phyloP scores from a whole-genome alignment of 495 filamentous ascomycete species.

The Daldinia loculata region DNA sequence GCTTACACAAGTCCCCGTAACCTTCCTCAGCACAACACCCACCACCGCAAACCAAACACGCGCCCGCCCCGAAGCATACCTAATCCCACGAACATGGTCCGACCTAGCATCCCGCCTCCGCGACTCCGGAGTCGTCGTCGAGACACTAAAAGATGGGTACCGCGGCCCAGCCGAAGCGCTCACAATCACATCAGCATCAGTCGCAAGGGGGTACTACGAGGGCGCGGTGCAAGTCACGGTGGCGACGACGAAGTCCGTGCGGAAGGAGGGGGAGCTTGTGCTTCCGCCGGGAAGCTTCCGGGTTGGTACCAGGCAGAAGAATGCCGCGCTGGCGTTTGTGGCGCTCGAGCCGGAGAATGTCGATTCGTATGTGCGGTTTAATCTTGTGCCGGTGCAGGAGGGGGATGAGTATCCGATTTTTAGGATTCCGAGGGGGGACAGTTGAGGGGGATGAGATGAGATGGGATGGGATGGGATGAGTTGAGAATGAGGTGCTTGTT shows the following conservation, averaged over 20 bases:
- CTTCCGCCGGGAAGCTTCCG: constrained; percentile 44
- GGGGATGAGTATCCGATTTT: constrained; percentile 50
- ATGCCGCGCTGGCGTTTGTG: constrained; percentile 43
- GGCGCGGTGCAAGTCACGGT: constrained; percentile 47
- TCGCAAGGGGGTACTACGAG: constrained; percentile 45
- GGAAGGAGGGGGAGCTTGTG: constrained; percentile 26
- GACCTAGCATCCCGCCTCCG: constrained; percentile 41
- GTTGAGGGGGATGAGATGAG: background rate
- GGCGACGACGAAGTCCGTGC: constrained; percentile 34
- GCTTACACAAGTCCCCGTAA: constrained; percentile 39
- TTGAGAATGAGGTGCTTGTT: background rate
- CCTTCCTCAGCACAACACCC: constrained; percentile 47
- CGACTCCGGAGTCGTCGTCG: constrained; percentile 42
- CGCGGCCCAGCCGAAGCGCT: constrained; percentile 42
- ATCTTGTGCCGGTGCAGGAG: constrained; percentile 41
- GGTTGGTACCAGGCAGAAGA: constrained; percentile 40
- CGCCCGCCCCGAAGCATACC: constrained; percentile 44
- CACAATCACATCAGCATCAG: constrained; percentile 33
- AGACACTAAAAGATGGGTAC: constrained; percentile 40
- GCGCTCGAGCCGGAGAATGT: constrained; percentile 50
- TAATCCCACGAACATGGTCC: constrained; percentile 47
- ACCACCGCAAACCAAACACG: constrained; percentile 46
- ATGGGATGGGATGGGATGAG: background rate
- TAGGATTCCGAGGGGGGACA: constrained; percentile 25
- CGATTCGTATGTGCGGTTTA: constrained; percentile 48